A percentile compares a stretch with the other conserved stretches of the same genome.
Conservation (phyloP, 1,284 basidiomycete genomes). For the Retiboletus flavoniger region DNA sequence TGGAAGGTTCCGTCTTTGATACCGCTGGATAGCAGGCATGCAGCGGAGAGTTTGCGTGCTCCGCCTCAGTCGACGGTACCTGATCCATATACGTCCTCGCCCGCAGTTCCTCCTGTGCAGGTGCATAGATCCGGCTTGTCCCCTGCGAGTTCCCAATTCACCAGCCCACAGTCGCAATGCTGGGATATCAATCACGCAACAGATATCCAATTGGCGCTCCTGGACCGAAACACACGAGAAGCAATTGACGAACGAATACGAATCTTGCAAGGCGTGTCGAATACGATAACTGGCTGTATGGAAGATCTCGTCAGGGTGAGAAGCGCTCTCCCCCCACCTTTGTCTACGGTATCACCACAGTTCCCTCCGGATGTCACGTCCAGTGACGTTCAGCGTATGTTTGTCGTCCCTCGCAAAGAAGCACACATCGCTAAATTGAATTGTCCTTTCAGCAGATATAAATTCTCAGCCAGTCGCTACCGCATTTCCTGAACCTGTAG, state of each 20-base stretch:
- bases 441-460: conserved; percentile 4
- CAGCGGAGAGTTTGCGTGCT: conserved; percentile 3
- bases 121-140: neutral
- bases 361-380: neutral
- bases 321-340: conserved; percentile 57
- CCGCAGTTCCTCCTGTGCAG: neutral
- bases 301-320: conserved; percentile 75
- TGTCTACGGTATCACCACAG: conserved; percentile 3
- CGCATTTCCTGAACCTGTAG: neutral
- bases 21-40: conserved; percentile 45
- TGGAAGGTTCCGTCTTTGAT: conserved; percentile 48
- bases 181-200: conserved; percentile 42
- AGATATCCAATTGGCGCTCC: conserved; percentile 55
- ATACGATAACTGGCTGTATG: conserved; percentile 64
- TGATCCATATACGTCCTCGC: neutral
- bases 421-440: conserved; percentile 5
- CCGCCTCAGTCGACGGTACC: conserved; percentile 3
- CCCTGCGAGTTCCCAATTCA: neutral
- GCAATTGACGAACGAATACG: conserved; percentile 81
- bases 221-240: conserved; percentile 69
- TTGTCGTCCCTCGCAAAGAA: neutral
- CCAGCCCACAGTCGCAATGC: conserved; percentile 13
- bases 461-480: neutral
- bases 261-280: conserved; percentile 73
- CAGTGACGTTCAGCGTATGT: conserved; percentile 17